Evolutionary conservation across 495 filamentous ascomycete species (phyloP), one percentile per base, ranked within the genome.

Genomic region (Diplogelasinospora grovesii): DNA sequence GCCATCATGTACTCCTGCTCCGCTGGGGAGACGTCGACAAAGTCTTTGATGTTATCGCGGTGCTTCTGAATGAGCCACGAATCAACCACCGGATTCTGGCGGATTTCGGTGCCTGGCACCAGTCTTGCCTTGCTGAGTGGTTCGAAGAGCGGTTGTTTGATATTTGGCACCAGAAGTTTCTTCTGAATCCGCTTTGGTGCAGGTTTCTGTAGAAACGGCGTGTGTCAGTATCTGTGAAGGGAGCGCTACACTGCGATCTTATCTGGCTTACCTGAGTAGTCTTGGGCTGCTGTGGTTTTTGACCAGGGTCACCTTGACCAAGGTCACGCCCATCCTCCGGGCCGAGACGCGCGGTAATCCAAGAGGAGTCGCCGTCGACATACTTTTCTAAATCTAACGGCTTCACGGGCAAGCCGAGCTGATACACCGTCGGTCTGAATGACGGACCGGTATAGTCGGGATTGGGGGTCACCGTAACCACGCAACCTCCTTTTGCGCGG

Each of bases 1-100:
- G 65, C 60, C 30, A 56, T 57, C 43, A 74, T 62, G 39, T 69
- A 75, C 41, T 75, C 73, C 40, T 71, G 73, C 38, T 77, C 73
- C 10, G 57, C 57, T 10, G 53, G 54, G 13, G 64, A 57, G 8
- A 75, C 56, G 44, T 75, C 73, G 28, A 57, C 61, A 36, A 69
- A 75, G 39, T 77, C 73, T 8, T 60, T 52, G 21, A 75, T 65
- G 38, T 59, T 65, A 35, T 75, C 69, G 18, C 66, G 61, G 42
- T 74, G 69, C 50, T 75, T 77, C 31, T 68, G 64, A 5, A 68
- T 48, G 8, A 77, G 57, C 73, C 71, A 77, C 22, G 48, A 48
- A 36, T 70, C 66, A 48, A 74, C 66, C 5, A 68, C 53, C 2
- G 52, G 53, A 19, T 60, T 58, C 16, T 64, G 53, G 14, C 62